A percentile compares a stretch with the other conserved stretches of the same genome.
phyloP scores from a whole-genome alignment of 1,284 basidiomycete genomes.

The Sanguinoderma infundibulare region DNA sequence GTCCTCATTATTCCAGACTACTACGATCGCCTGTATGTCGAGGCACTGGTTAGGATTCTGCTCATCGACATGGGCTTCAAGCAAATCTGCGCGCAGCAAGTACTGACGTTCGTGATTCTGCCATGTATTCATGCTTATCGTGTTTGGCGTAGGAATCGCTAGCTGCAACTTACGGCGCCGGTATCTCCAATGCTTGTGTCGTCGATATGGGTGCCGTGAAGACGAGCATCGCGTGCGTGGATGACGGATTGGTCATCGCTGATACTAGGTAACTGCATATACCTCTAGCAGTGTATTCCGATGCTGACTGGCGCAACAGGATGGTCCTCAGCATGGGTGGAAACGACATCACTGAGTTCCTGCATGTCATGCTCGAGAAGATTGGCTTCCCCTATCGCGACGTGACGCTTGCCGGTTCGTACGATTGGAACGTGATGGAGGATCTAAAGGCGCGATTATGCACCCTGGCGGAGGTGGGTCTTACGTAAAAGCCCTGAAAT shows the following conservation, averaged over 20 bases:
- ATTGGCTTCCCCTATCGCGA: conserved; percentile 92
- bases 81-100: conserved; percentile 90
- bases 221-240: conserved; percentile 92
- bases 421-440: conserved; percentile 91
- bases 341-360: conserved; percentile 91
- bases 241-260: conserved; percentile 89
- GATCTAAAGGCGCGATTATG: conserved; percentile 84
- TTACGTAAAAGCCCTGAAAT: not conserved
- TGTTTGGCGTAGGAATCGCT: conserved; percentile 75
- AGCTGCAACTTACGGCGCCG: conserved; percentile 94
- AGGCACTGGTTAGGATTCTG: conserved; percentile 79
- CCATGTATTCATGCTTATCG: not conserved
- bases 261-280: conserved; percentile 75
- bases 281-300: not conserved
- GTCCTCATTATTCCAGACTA: conserved; percentile 94
- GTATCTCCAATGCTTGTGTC: conserved; percentile 93
- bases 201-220: conserved; percentile 91
- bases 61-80: conserved; percentile 89
- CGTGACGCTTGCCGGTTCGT: conserved; percentile 72
- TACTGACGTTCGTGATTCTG: conserved; percentile 35
- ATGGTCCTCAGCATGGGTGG: conserved; percentile 90
- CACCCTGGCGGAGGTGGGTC: conserved; percentile 81
- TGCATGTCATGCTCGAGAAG: conserved; percentile 80
- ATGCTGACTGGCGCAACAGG: conserved; percentile 43
- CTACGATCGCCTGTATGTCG: conserved; percentile 85